A percentile compares a stretch with the other conserved stretches of the same genome.
These are phyloP conservation scores for Podospora conica DNA, from an alignment of 495 filamentous ascomycete genomes.

Conservation along the genomic window DNA sequence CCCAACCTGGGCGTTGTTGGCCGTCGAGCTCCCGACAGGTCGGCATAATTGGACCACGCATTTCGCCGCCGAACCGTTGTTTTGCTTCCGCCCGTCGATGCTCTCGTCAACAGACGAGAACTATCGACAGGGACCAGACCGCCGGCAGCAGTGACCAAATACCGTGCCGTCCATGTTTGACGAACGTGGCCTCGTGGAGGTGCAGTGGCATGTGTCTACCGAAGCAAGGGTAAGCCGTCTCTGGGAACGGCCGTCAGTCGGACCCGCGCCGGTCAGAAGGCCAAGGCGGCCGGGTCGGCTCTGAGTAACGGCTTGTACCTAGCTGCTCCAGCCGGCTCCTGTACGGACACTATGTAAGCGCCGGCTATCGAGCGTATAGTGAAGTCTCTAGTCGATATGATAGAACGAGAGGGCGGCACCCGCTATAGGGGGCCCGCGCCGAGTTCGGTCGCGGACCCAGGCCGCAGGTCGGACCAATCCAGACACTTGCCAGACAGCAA, in stretches of 20 bases:
- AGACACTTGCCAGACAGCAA: not conserved
- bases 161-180: conserved; percentile 13
- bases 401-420: not conserved
- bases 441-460: conserved; percentile 3
- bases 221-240: not conserved
- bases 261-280: not conserved
- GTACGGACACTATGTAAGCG: not conserved
- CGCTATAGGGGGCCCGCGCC: not conserved
- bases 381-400: not conserved
- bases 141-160: conserved; percentile 9
- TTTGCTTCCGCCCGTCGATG: conserved; percentile 1
- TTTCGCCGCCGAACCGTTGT: conserved; percentile 11
- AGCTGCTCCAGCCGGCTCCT: too few relatives aligned
- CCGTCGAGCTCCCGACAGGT: not conserved
- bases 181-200: not conserved
- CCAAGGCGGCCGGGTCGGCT: not conserved
- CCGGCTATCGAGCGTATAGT: conserved; percentile 2
- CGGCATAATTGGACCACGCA: conserved; percentile 11
- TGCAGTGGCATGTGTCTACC: conserved; percentile 6
- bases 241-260: not conserved
- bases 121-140: conserved; percentile 5
- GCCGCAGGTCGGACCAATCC: conserved; percentile 13
- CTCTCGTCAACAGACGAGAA: not conserved
- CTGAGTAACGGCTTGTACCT: not conserved
- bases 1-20: not conserved